Percentiles rank a stretch among this genome's conserved stretches.
Evolutionary conservation across 805 yeast genomes (phyloP).

Genomic region (Priceomyces carsonii): DNA sequence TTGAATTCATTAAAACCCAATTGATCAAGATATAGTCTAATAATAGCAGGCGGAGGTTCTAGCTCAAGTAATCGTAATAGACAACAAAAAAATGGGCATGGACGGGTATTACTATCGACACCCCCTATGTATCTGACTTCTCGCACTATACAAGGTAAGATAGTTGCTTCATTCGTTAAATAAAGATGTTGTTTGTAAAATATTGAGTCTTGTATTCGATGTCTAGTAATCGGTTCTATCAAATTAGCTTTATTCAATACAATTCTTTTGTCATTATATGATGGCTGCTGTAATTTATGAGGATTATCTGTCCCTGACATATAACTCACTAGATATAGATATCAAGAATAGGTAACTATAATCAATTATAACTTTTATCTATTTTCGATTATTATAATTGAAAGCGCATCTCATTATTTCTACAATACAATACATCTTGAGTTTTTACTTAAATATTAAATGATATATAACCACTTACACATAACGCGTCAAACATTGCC

Average conservation of each 20-base stretch:
- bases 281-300: slow-evolving; percentile 19
- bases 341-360: too few species aligned
- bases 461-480: too few species aligned
- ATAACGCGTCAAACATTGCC: too few species aligned
- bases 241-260: slow-evolving; percentile 31
- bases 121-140: slow-evolving; percentile 57
- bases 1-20: slow-evolving; percentile 59
- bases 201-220: slow-evolving; percentile 42
- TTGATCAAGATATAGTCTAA: slow-evolving; percentile 57
- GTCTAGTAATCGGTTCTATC: slow-evolving; percentile 43
- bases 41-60: slow-evolving; percentile 61
- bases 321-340: too few species aligned
- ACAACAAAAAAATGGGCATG: slow-evolving; percentile 75
- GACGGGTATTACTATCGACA: slow-evolving; percentile 54
- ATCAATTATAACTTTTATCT: too few species aligned
- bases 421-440: too few species aligned
- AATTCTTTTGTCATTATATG: slow-evolving; percentile 29
- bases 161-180: slow-evolving; percentile 41
- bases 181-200: slow-evolving; percentile 44
- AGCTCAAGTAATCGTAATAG: slow-evolving; percentile 75
- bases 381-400: too few species aligned
- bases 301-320: not conserved
- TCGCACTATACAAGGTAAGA: slow-evolving; percentile 32
- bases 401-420: too few species aligned
- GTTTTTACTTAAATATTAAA: too few species aligned